Evolutionary conservation across 2,329 filamentous ascomycete species (phyloP), one percentile per base, ranked within the genome.

Genomic region (Grosmannia serpens): DNA sequence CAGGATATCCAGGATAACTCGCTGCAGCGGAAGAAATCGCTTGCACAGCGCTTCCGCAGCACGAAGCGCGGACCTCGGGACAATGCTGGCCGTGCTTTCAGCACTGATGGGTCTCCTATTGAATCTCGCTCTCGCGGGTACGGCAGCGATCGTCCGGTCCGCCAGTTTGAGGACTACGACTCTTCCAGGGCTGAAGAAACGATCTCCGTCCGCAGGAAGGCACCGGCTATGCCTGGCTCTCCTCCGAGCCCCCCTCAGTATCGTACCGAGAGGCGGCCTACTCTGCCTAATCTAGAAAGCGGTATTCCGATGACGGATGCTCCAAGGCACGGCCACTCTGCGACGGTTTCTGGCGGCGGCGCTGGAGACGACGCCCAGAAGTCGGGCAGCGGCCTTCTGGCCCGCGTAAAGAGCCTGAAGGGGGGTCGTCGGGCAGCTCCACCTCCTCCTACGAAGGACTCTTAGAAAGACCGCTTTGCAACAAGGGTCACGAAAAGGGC

Each of bases 31-130:
- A 97, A 96, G 79, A 96, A 96, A 77, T 96, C 91, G 31, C 78
- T 99, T 61, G 94, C 91, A 3, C 91, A 96, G 70, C 88, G 91
- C 58, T 87, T 99, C 69, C 87, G 91, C 47, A 87, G 89, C 63
- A 91, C 95, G 66, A 89, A 86, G 69, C 85, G 85, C 62, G 81
- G 80, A n/a, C 81, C 80, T 10, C 82, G 84, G 27, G 80, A 78
- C 60, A 74, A 75, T 27, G 75, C 82, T 27, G 76, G 82, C 11
- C 61, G 61, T 8, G 60, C 56, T 13, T 62, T 51, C 33, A 63
- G 62, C 56, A 47, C 55, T 3, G 61, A 63, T 41, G 53, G 59
- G 65, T 55, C 73, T 22, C 62, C 66, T 17, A 62, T 55, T 8
- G 55, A 66, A 4, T 67, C 67, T 17, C 62, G 58, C 29, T 62